These are phyloP conservation scores for Carpinus viminea DNA, from an alignment of 306 rosid genomes.

Conservation along the genomic window DNA sequence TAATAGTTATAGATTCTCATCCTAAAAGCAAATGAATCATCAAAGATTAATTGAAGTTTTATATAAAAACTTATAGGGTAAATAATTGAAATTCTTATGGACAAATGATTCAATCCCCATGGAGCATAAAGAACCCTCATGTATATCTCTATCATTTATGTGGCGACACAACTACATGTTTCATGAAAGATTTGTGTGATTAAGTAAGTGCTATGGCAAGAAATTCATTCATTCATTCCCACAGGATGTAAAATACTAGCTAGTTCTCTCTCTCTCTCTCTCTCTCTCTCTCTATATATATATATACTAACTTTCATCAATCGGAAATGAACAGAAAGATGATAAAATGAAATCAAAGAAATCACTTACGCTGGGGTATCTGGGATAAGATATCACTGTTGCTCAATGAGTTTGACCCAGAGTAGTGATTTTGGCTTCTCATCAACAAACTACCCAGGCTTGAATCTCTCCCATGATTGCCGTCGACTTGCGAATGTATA, in stretches of 20 bases:
- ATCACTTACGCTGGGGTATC: slow-evolving; percentile 47
- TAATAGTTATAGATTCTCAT: neutral
- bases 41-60: slow-evolving; percentile 8
- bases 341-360: slow-evolving; percentile 16
- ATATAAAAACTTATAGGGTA: neutral
- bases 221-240: neutral
- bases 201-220: neutral
- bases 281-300: too few relatives aligned
- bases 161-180: neutral
- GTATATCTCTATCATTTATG: slow-evolving; percentile 11
- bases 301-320: neutral
- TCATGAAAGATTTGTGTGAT: neutral
- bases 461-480: slow-evolving; percentile 28
- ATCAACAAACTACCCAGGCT: slow-evolving; percentile 34
- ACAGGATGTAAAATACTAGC: neutral
- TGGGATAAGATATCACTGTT: slow-evolving; percentile 38
- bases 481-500: slow-evolving; percentile 35
- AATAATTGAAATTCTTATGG: neutral
- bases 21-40: neutral
- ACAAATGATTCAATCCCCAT: slow-evolving; percentile 7
- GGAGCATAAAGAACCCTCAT: neutral
- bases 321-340: neutral
- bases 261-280: neutral
- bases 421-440: slow-evolving; percentile 32
- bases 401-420: slow-evolving; percentile 38